Evolutionary conservation across 441 rosid genomes (phyloP), one percentile per base, ranked within the genome.

Genomic region (Syzygium malaccense): DNA sequence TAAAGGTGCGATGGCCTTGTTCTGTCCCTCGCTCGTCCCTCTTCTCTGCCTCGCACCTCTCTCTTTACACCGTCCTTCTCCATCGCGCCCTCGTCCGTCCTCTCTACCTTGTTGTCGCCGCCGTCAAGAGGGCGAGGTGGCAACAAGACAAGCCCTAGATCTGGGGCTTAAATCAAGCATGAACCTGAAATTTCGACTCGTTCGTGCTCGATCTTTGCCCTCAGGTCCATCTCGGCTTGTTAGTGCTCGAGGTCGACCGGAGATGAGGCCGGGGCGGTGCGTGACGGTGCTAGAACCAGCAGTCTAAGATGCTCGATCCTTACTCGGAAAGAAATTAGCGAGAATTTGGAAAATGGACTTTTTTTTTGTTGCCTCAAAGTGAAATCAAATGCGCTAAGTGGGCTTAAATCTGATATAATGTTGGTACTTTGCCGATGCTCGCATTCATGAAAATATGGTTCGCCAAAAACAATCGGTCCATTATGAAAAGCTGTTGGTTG

Each of bases 131-230:
- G 30, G 64, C 30, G 7, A 58, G 66, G 66, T 13, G 17, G 17
- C 26, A 15, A 78, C 17, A 7, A 78, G 85, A 30, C 15, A 3
- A 33, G 53, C 45, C n/a, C 85, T 37, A 0, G 62, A 57, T 8
- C n/a, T 25, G 6, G 14, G n/a, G 62, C 62, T 11, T 11, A 57
- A 14, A 11, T 57, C 6, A 3, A 10, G 62, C 62, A 26, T 10
- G 62, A 25, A 3, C n/a, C 62, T 57, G n/a, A 57, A 57, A 57
- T 57, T 25, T 57, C 3, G 26, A n/a, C 12, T 26, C 3, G 14
- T 1, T 6, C 6, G 0, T 0, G 62, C n/a, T 26, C 62, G 14
- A 26, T 57, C 7, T 14, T 26, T 25, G 62, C 28, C 54, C 0
- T 25, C 1, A 1, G n/a, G 0, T 57, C 7, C 3, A 25, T 14